Percentiles rank a stretch among this genome's conserved stretches.
phyloP scores from a whole-genome alignment of 2,329 filamentous ascomycete species.

The Alternaria gaisen region DNA sequence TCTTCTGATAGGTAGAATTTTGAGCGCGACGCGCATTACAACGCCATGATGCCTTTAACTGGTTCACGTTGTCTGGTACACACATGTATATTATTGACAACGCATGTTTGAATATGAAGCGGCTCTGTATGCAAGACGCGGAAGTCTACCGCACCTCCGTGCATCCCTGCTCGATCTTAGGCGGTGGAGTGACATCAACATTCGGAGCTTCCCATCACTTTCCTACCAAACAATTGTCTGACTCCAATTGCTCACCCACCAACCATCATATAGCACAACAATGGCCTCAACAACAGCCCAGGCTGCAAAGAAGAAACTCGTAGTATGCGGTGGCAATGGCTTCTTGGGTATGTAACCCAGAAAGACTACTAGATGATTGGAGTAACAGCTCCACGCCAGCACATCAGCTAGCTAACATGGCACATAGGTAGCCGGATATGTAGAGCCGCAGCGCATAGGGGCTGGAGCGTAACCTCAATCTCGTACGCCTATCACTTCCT shows the following conservation, averaged over 20 bases:
- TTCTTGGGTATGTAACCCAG: slow-evolving; percentile 72
- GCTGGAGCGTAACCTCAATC: slow-evolving; percentile 92
- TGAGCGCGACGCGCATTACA: neutral
- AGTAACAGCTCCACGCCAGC: neutral
- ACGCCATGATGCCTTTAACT: neutral
- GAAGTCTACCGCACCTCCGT: slow-evolving; percentile 19
- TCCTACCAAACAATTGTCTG: neutral
- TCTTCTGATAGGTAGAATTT: neutral
- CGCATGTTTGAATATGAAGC: neutral
- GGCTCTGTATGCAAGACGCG: slow-evolving; percentile 4
- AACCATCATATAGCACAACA: slow-evolving; percentile 29
- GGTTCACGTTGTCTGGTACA: neutral
- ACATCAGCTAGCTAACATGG: slow-evolving; percentile 1
- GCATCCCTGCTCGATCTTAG: slow-evolving; percentile 38
- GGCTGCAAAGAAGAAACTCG: slow-evolving; percentile 75
- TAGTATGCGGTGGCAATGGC: slow-evolving; percentile 93
- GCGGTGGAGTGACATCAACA: slow-evolving; percentile 48
- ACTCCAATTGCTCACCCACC: neutral
- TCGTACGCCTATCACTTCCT: slow-evolving; percentile 66
- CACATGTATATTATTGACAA: neutral
- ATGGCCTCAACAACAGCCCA: slow-evolving; percentile 64
- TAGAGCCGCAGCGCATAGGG: slow-evolving; percentile 82
- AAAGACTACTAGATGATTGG: neutral
- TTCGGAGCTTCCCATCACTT: slow-evolving; percentile 25
- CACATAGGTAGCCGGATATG: slow-evolving; percentile 77